Base-by-base conservation (phyloP, 1,284 basidiomycete species). In the Heterobasidion irregulare region DNA sequence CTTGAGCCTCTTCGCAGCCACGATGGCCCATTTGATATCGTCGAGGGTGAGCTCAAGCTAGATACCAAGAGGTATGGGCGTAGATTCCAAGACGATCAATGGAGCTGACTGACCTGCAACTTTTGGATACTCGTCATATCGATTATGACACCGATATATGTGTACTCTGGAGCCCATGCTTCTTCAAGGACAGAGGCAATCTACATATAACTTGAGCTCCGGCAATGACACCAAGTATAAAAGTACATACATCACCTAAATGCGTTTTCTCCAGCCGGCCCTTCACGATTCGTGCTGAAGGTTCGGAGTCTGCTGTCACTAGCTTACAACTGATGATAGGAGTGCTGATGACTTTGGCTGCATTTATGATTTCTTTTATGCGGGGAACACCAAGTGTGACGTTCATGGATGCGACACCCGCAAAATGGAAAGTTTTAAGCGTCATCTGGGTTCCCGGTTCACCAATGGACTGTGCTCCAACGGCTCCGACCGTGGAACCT, bases 381-480 rank as follows among this genome's bases (percentile, higher is more conserved):
- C 97, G 95, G 19, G 97, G 97, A 10, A 99, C 97, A 78, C 97
- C 97, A 45, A 99, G 84, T 1, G 97, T 99, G 63, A 99, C 94
- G 74, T 98, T 99, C 97, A 99, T 99, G 38, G 95, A 97, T 10
- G 97, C 97, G 61, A 99, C 95, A 77, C 97, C 97, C 65, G 97
- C 97, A 74, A 99, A 99, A 78, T 99, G 97, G 85, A 99, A 99
- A 58, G 97, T 99, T 74, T 99, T 99, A 62, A 99, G 73, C 7
- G 97, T 99, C 97, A 99, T 99, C 68, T 99, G 97, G 2, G 97
- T 99, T 56, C 97, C 97, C 1, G 97, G 97, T 71, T 99, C 97
- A 68, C 97, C 97, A 61, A 99, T 99, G 7, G 97, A 99, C 69
- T 99, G 97, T 1, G 97, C 97, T 15, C 97, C 97, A 49, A 99